Evolutionary conservation across 1,139 yeast genomes (phyloP).

Genomic region (Candida buenavistaensis): DNA sequence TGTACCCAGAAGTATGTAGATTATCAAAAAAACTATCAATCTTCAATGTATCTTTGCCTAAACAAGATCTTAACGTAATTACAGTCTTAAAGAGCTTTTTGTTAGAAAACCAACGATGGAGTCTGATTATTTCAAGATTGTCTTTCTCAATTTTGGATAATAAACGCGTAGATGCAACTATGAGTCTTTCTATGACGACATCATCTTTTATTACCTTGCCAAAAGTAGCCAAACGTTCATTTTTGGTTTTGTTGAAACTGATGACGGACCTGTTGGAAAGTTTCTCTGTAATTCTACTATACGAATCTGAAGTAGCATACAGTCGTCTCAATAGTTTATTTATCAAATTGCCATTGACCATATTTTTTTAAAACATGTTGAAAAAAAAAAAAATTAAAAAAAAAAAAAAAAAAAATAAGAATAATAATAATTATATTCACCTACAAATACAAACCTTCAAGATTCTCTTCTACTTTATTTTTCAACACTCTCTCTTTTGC

Average conservation of each 20-base stretch:
- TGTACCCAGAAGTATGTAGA: too few species aligned
- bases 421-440: neutral
- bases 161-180: neutral
- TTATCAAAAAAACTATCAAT: too few species aligned
- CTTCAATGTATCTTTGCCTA: too few species aligned
- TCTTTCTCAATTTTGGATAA: neutral
- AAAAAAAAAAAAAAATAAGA: neutral
- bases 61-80: too few species aligned
- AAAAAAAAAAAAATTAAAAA: neutral
- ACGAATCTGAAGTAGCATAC: too few species aligned
- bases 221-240: too few species aligned
- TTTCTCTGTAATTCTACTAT: too few species aligned
- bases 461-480: slow-evolving; percentile 95
- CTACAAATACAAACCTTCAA: slow-evolving; percentile 88
- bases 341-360: neutral
- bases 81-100: neutral
- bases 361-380: neutral
- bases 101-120: neutral
- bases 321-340: too few species aligned
- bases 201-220: too few species aligned
- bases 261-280: too few species aligned
- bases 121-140: neutral
- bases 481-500: slow-evolving; percentile 97
- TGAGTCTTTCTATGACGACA: neutral
- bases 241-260: too few species aligned